These are phyloP conservation scores for Hanseniaspora hatyaiensis DNA, from an alignment of 805 yeast species.

Conservation along the genomic window DNA sequence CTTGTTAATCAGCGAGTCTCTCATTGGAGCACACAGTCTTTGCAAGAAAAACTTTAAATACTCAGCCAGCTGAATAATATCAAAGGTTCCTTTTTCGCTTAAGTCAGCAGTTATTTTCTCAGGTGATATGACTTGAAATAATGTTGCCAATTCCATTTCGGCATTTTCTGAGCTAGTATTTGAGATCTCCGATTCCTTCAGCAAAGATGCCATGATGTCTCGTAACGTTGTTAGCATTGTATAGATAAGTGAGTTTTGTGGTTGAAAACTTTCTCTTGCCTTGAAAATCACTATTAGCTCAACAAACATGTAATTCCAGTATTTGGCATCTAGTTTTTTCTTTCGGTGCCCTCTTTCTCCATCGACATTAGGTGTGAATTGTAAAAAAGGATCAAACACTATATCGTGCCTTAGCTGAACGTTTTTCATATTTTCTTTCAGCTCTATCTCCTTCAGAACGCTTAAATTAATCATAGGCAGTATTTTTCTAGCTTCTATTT, in stretches of 20 bases:
- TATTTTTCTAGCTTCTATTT: neutral
- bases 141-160: neutral
- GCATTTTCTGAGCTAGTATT: neutral
- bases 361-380: constrained; percentile 80
- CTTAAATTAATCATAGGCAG: constrained; percentile 77
- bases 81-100: constrained; percentile 55
- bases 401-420: constrained; percentile 91
- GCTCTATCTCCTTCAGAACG: constrained; percentile 71
- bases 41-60: constrained; percentile 73
- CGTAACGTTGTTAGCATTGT: constrained; percentile 65
- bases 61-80: constrained; percentile 54
- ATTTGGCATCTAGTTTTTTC: constrained; percentile 61
- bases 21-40: constrained; percentile 90
- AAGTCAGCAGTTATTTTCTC: constrained; percentile 47
- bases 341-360: constrained; percentile 82
- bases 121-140: constrained; percentile 3
- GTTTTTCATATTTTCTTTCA: constrained; percentile 77
- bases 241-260: constrained; percentile 39
- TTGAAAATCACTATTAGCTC: constrained; percentile 45
- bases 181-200: constrained; percentile 12
- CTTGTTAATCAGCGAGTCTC: constrained; percentile 79
- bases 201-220: constrained; percentile 29
- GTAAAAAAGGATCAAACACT: constrained; percentile 80
- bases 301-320: constrained; percentile 65
- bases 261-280: constrained; percentile 14